phyloP scores from a whole-genome alignment of 2,329 filamentous ascomycete genomes.

The Volutella citrinella region DNA sequence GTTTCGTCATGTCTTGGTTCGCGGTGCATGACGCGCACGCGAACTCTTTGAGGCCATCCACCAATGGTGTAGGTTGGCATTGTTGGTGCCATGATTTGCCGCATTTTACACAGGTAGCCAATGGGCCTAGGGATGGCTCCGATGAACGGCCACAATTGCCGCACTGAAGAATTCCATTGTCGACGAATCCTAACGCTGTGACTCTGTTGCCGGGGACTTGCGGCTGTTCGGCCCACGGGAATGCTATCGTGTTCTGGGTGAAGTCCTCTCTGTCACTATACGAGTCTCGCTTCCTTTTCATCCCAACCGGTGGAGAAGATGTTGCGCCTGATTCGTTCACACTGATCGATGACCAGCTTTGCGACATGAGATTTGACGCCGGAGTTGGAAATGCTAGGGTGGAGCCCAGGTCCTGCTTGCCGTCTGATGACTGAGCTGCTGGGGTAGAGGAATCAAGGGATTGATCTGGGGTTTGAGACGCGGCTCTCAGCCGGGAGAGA shows the following conservation, averaged over 20 bases:
- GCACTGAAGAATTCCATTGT: conserved; percentile 11
- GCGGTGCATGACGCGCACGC: conserved; percentile 18
- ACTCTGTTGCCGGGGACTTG: too few species aligned
- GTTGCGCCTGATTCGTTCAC: neutral
- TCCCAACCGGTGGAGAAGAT: conserved; percentile 6
- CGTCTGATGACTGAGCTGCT: too few species aligned
- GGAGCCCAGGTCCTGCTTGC: too few species aligned
- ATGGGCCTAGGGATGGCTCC: conserved; percentile 1
- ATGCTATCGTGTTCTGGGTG: conserved; percentile 29
- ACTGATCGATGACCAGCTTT: too few species aligned
- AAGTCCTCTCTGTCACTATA: conserved; percentile 25
- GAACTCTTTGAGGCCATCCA: too few species aligned
- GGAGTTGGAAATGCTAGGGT: too few species aligned
- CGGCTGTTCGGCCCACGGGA: conserved; percentile 18
- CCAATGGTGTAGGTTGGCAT: conserved; percentile 20
- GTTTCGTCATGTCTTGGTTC: conserved; percentile 5
- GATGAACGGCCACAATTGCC: conserved; percentile 15
- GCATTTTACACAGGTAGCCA: conserved; percentile 21
- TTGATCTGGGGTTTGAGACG: too few species aligned
- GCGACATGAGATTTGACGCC: too few species aligned
- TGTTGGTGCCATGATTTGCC: conserved; percentile 22
- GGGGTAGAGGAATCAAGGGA: too few species aligned
- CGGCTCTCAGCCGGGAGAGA: too few species aligned
- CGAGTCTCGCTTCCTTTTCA: conserved; percentile 30
- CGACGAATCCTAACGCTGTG: too few species aligned